Percentiles rank a stretch among this genome's conserved stretches.
Evolutionary conservation across 768 basidiomycete species (phyloP).

Genomic region (Lentinula aciculospora): DNA sequence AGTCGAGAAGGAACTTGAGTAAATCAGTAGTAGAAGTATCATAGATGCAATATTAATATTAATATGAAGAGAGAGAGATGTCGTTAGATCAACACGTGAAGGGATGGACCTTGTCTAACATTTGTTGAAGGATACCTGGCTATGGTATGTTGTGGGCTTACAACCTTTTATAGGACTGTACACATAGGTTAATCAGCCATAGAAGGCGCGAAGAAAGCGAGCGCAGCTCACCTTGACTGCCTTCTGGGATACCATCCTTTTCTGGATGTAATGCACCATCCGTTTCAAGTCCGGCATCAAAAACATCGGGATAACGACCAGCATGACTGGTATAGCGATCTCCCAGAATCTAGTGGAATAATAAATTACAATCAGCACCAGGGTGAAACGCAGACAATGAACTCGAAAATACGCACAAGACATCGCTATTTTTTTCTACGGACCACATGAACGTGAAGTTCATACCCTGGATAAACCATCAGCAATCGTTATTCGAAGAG

Average conservation of each 20-base stretch:
- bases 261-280: slow-evolving; percentile 40
- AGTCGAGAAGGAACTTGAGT: no score
- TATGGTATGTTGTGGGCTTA: neutral
- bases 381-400: neutral
- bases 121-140: no score
- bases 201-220: neutral
- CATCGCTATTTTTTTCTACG: slow-evolving; percentile 34
- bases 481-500: no score
- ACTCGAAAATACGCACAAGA: slow-evolving; percentile 31
- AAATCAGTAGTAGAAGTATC: no score
- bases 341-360: slow-evolving; percentile 54
- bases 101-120: no score
- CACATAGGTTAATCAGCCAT: neutral
- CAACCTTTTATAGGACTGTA: neutral
- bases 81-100: no score
- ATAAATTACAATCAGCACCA: neutral
- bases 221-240: neutral
- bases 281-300: slow-evolving; percentile 47
- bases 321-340: slow-evolving; percentile 58
- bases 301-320: slow-evolving; percentile 51
- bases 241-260: slow-evolving; percentile 18
- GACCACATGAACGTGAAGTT: slow-evolving; percentile 56
- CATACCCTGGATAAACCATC: slow-evolving; percentile 57
- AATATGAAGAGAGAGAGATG: no score
- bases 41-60: no score